Conservation (phyloP, 306 rosid genomes). For the Quercus dentata region DNA sequence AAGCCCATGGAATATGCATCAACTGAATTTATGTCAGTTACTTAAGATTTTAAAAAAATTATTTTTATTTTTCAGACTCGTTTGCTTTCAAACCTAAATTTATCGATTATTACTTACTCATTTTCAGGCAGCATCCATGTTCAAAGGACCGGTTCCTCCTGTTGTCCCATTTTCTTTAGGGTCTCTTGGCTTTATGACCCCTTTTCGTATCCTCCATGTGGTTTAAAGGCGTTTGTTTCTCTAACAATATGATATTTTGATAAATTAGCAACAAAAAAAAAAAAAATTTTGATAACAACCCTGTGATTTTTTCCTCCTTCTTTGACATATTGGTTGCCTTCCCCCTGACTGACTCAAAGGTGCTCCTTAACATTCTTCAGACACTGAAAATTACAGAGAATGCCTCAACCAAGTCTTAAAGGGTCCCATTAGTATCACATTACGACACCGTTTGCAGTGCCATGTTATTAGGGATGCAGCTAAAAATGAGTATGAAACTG, state of each 20-base stretch:
- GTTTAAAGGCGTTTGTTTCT: conserved; percentile 2
- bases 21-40: conserved; percentile 3
- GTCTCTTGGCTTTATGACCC: conserved; percentile 96
- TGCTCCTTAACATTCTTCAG: conserved; percentile 72
- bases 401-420: conserved; percentile 71
- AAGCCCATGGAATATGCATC: not conserved
- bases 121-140: conserved; percentile 96
- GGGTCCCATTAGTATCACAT: conserved; percentile 87
- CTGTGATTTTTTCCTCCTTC: not conserved
- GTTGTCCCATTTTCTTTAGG: conserved; percentile 94
- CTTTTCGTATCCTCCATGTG: conserved; percentile 79
- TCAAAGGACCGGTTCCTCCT: conserved; percentile 98
- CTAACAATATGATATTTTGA: not conserved
- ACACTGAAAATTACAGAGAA: conserved; percentile 77
- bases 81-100: conserved; percentile 8
- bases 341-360: conserved; percentile 12
- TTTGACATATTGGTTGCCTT: not conserved
- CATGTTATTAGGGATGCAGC: conserved; percentile 81
- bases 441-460: conserved; percentile 84
- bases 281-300: not conserved
- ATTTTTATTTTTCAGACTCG: not conserved
- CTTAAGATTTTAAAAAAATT: not conserved
- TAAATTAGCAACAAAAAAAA: no score
- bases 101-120: conserved; percentile 10
- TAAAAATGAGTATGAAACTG: conserved; percentile 71